Conservation (phyloP, 2,329 filamentous ascomycete genomes). For the Sclerotinia sclerotiorum region DNA sequence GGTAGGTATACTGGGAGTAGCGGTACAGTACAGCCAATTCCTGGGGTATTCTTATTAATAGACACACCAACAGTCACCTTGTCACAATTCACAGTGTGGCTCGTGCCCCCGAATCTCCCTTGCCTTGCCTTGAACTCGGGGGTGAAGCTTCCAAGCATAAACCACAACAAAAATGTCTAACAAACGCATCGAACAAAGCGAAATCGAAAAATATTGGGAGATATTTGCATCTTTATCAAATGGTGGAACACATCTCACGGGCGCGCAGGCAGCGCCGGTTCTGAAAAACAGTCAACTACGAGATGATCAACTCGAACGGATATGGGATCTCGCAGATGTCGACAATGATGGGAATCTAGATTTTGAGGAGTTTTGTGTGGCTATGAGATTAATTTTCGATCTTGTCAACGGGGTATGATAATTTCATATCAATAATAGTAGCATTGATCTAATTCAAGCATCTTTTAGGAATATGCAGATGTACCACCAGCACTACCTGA, state of each 20-base stretch:
- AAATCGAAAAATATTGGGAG: slow-evolving; percentile 78
- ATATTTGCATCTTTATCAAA: slow-evolving; percentile 69
- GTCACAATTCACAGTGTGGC: not conserved
- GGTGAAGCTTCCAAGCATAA: slow-evolving; percentile 9
- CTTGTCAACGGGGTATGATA: slow-evolving; percentile 81
- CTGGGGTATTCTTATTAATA: not conserved
- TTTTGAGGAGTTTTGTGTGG: slow-evolving; percentile 99
- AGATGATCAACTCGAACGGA: slow-evolving; percentile 86
- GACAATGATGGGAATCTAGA: slow-evolving; percentile 97
- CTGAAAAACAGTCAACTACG: slow-evolving; percentile 71
- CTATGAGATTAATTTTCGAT: slow-evolving; percentile 97
- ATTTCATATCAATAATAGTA: not conserved
- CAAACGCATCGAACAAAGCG: slow-evolving; percentile 67
- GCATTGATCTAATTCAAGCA: not conserved
- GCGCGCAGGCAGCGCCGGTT: slow-evolving; percentile 67
- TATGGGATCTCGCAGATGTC: slow-evolving; percentile 97
- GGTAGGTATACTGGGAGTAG: not conserved
- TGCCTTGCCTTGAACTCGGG: not conserved
- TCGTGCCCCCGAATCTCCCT: not conserved
- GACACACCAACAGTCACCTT: too few relatives aligned
- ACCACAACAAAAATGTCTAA: slow-evolving; percentile 37
- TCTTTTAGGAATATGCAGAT: slow-evolving; percentile 74
- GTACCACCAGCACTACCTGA: slow-evolving; percentile 86
- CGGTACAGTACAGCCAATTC: not conserved
- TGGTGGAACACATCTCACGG: slow-evolving; percentile 64